Evolutionary conservation across 768 basidiomycete genomes (phyloP), one percentile per base, ranked within the genome.

Genomic region (Tulasnella sp.): DNA sequence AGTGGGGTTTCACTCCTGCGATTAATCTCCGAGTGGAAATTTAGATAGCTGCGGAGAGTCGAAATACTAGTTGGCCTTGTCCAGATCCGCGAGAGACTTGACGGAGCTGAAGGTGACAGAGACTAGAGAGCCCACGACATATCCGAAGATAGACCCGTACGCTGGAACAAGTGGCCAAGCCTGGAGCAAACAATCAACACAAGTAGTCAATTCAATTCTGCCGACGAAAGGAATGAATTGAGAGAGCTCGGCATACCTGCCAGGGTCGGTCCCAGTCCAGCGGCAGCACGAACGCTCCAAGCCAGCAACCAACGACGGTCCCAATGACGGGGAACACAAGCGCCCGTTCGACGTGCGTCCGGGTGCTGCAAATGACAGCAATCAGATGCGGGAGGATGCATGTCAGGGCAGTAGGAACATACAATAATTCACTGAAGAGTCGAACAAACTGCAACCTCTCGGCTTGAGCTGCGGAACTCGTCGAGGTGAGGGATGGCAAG

Each of bases 241-340:
- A 12, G 9, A 31, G 31, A 69, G 31, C 64, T 3, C n/a, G 64
- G 86, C 90, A 80, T 77, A 94, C 96, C 93, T 98, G 97, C 97
- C 97, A 98, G 9, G 97, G 95, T 50, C 96, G 90, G 84, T 96
- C 96, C 97, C 97, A 99, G 86, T 99, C 97, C 24, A 99, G 90
- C 0, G 95, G 94, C 72, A 96, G 92, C 2, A 96, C 94, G 72
- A 97, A 88, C 14, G 90, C 91, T 22, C 96, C 96, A 20, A 89
- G 48, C 97, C 96, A 98, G 69, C 90, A 88, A 7, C 97, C 97
- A 28, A 92, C 41, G 64, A 93, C 82, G 0, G 94, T 87, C 58
- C 95, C 95, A 37, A 93, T 83, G 16, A 90, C 90, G 22, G 97
- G 95, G 83, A 94, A 96, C 24, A 97, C 90, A 31, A 97, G 85